These are phyloP conservation scores for Quercus mongolica DNA, from an alignment of 306 rosid species.

Conservation along the genomic window DNA sequence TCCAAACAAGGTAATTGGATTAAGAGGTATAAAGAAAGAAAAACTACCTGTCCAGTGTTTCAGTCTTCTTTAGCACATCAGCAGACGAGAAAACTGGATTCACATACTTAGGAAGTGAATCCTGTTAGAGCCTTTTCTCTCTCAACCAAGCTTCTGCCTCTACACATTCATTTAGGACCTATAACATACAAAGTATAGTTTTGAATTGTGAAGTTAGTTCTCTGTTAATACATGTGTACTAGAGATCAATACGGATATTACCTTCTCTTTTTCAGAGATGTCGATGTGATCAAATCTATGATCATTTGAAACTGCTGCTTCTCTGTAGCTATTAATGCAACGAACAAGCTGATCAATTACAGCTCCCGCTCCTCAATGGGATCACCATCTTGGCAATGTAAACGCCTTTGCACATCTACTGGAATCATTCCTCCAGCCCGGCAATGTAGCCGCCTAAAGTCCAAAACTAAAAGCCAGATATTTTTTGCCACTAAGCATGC, in stretches of 20 bases:
- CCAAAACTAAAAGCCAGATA: background rate
- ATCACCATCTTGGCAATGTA: conserved; percentile 43
- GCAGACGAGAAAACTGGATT: conserved; percentile 65
- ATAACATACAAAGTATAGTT: background rate
- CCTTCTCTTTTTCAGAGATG: conserved; percentile 75
- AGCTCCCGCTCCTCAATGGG: conserved; percentile 76
- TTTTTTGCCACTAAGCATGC: too few relatives aligned
- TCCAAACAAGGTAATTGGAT: background rate
- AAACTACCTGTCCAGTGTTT: conserved; percentile 71
- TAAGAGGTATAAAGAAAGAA: background rate
- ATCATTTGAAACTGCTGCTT: conserved; percentile 67
- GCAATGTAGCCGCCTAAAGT: conserved; percentile 69
- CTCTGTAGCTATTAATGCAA: conserved; percentile 72
- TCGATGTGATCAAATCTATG: conserved; percentile 86
- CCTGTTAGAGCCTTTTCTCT: conserved; percentile 75
- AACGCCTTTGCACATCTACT: too few relatives aligned
- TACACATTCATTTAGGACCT: conserved; percentile 78
- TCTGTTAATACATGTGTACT: too few relatives aligned
- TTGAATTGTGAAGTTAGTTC: too few relatives aligned
- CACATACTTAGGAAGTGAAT: conserved; percentile 68
- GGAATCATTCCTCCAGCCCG: conserved; percentile 63
- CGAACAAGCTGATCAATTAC: conserved; percentile 53
- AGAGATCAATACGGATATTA: background rate
- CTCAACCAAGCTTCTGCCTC: conserved; percentile 89
- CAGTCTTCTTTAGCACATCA: conserved; percentile 81